Conservation (phyloP, 192 early-diverging fungal genomes). For the Coemansia sp. region DNA sequence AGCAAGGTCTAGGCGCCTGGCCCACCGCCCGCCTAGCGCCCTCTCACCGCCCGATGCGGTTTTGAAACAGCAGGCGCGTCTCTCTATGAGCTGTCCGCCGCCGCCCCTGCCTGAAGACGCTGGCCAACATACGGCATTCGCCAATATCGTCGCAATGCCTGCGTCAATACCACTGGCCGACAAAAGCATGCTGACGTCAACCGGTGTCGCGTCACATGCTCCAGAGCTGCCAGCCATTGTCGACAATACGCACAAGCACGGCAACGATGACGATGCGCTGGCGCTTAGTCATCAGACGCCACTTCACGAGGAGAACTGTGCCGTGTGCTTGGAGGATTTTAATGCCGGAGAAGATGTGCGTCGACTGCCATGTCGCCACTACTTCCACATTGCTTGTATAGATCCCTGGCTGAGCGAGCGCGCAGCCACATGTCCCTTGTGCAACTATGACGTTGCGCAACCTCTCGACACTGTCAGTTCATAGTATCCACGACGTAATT, state of each 20-base stretch:
- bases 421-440: conserved; percentile 42
- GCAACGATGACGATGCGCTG: not conserved
- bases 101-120: not conserved
- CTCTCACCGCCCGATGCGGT: not conserved
- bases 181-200: not conserved
- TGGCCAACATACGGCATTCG: not conserved
- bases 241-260: not conserved
- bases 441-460: conserved; percentile 37
- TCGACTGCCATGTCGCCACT: conserved; percentile 42
- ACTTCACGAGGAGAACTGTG: conserved; percentile 45
- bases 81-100: not conserved
- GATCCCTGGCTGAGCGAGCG: conserved; percentile 41
- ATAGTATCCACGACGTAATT: not conserved
- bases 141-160: not conserved
- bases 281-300: not conserved
- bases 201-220: conserved; percentile 2
- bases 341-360: conserved; percentile 32
- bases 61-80: not conserved
- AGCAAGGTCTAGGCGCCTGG: conserved; percentile 13
- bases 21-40: not conserved
- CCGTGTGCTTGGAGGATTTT: conserved; percentile 50
- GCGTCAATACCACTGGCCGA: not conserved
- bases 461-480: not conserved
- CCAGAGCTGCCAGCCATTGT: not conserved
- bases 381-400: conserved; percentile 44